Percentiles rank a stretch among this genome's conserved stretches.
These are phyloP conservation scores for Neocucurbitaria cava DNA, from an alignment of 2,329 filamentous ascomycete species.

Conservation along the genomic window DNA sequence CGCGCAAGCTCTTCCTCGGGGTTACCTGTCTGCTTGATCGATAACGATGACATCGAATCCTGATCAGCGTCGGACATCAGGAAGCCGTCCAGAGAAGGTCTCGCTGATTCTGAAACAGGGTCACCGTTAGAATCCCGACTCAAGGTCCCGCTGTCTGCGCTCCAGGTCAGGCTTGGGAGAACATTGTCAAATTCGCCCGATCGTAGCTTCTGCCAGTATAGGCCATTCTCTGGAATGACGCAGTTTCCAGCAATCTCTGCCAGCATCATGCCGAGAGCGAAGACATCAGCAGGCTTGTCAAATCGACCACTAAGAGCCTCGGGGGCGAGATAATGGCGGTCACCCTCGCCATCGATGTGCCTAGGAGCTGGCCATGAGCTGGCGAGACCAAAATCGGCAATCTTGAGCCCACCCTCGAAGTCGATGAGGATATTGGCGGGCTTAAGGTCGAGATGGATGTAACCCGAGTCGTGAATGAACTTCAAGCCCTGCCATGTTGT, in stretches of 20 bases:
- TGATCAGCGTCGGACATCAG: conserved; percentile 45
- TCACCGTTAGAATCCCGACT: conserved; percentile 71
- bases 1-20: conserved; percentile 64
- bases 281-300: conserved; percentile 91
- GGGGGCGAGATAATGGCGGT: conserved; percentile 94
- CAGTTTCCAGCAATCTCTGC: conserved; percentile 95
- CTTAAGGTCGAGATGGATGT: conserved; percentile 85
- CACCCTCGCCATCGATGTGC: conserved; percentile 87
- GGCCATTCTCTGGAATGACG: conserved; percentile 89
- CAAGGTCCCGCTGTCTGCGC: conserved; percentile 69
- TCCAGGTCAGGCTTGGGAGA: conserved; percentile 86
- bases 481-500: conserved; percentile 73
- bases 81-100: conserved; percentile 31
- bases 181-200: conserved; percentile 84
- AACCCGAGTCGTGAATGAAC: conserved; percentile 87
- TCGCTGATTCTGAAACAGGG: conserved; percentile 30
- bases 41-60: conserved; percentile 49
- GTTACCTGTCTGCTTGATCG: conserved; percentile 29
- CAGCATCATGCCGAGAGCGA: conserved; percentile 91
- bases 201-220: conserved; percentile 87
- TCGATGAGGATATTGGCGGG: conserved; percentile 84
- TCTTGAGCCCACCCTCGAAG: conserved; percentile 82
- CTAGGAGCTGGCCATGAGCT: conserved; percentile 76
- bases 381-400: conserved; percentile 86
- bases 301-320: conserved; percentile 87